Base-by-base conservation (phyloP, 768 basidiomycete species). In the Lanmaoa rubissima region DNA sequence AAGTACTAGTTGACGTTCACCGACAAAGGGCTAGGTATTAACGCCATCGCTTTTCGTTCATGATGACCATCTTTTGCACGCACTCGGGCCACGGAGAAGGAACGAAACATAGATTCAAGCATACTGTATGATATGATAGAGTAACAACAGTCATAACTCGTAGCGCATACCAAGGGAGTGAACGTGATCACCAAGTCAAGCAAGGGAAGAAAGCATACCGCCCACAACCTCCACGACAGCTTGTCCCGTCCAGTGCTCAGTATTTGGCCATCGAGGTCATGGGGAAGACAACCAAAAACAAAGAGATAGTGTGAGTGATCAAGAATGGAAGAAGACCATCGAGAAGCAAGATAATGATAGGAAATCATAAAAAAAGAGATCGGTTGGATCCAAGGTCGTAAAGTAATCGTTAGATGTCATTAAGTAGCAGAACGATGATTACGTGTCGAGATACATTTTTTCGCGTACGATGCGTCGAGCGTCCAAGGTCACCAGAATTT, bases 261-360 rank as follows among this genome's bases (percentile, higher is more conserved):
- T 42, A 14, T 10, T 24, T 9, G 41, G 12, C 14, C 42, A 21
- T 28, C 24, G 7, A 58, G 48, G 14, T 21, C 28, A 35, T 6
- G 40, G 21, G 35, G 19, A 4, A 41, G 49, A 53, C 4, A 31
- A 48, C 10, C 28, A 60, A 51, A 32, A 6, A 16, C 7, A 26
- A 54, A 43, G 35, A 26, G 43, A 43, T 39, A 50, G 34, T 26
- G 28, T 34, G 31, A 41, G 16, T 41, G 44, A 7, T 40, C 36
- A 47, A 52, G 36, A 48, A 59, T 34, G 53, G 24, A 26, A n/a
- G 14, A 48, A 45, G 26, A 14, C 0, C 4, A 41, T 31, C 3
- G 48, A 48, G 41, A 58, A 61, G 34, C 12, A 45, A 55, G 49
- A 73, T 69, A 72, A 70, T 61, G 59, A 69, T 73, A 73, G 13